These are phyloP conservation scores for Ceratobasidium theobromae DNA, from an alignment of 1,284 basidiomycete species.

Conservation along the genomic window DNA sequence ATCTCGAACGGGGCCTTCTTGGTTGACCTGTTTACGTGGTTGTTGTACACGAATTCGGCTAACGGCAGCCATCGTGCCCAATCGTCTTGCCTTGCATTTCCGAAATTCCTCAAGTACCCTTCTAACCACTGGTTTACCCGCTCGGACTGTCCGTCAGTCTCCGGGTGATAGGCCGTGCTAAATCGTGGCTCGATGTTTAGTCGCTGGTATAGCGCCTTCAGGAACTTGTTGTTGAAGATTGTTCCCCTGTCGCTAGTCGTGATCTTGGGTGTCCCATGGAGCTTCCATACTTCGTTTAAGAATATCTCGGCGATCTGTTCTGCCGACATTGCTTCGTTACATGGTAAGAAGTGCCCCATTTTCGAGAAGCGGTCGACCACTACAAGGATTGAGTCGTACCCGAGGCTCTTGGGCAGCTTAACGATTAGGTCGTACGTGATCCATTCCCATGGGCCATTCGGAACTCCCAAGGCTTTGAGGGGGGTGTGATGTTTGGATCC, in stretches of 20 bases:
- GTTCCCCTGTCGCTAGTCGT: slow-evolving; percentile 40
- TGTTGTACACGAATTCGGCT: too few relatives aligned
- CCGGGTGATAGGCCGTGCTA: slow-evolving; percentile 39
- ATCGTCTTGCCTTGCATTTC: too few relatives aligned
- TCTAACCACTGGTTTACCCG: slow-evolving; percentile 24
- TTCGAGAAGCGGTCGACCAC: not conserved
- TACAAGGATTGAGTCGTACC: not conserved
- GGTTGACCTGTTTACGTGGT: too few relatives aligned
- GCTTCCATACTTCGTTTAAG: slow-evolving; percentile 17
- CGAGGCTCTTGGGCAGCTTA: not conserved
- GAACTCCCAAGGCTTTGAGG: not conserved
- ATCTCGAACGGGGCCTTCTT: too few relatives aligned
- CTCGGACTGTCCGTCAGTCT: slow-evolving; percentile 34
- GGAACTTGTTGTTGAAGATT: slow-evolving; percentile 37
- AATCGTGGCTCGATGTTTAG: slow-evolving; percentile 34
- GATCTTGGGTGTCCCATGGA: slow-evolving; percentile 12
- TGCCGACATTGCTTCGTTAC: not conserved
- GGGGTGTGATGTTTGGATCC: not conserved
- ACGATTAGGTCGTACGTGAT: not conserved
- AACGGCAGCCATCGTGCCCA: too few relatives aligned
- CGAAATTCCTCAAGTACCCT: not conserved
- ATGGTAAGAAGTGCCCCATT: not conserved
- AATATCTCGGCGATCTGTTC: slow-evolving; percentile 4
- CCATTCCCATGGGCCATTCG: not conserved
- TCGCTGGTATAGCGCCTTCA: slow-evolving; percentile 30